phyloP scores from a whole-genome alignment of 495 filamentous ascomycete species.

The Talaromyces proteolyticus region DNA sequence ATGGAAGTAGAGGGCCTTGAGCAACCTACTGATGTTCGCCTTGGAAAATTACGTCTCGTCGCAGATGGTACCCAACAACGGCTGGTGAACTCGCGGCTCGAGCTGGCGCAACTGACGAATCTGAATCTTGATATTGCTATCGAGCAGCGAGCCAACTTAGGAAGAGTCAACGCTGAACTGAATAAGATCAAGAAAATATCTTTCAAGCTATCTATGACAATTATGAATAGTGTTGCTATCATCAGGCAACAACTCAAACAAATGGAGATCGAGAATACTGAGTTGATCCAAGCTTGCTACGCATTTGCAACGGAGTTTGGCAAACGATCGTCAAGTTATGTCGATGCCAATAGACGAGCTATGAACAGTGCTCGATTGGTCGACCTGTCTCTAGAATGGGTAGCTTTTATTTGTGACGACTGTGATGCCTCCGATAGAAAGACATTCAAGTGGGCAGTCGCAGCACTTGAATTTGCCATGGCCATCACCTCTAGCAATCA shows the following conservation, averaged over 20 bases:
- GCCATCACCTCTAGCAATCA: slow-evolving; percentile 89
- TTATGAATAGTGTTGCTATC: slow-evolving; percentile 97
- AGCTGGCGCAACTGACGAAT: slow-evolving; percentile 70
- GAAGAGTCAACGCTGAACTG: slow-evolving; percentile 83
- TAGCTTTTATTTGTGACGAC: slow-evolving; percentile 96
- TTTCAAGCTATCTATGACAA: slow-evolving; percentile 95
- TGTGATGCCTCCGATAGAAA: slow-evolving; percentile 91
- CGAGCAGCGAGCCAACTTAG: slow-evolving; percentile 88
- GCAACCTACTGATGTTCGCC: slow-evolving; percentile 77
- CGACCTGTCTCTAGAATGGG: slow-evolving; percentile 90
- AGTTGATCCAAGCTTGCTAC: slow-evolving; percentile 97
- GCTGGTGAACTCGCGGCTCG: slow-evolving; percentile 66
- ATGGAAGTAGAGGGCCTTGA: slow-evolving; percentile 65
- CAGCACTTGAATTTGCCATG: slow-evolving; percentile 95
- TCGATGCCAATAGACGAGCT: slow-evolving; percentile 86
- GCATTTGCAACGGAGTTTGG: slow-evolving; percentile 98
- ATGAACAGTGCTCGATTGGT: slow-evolving; percentile 97
- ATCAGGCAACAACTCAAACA: slow-evolving; percentile 72
- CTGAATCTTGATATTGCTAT: slow-evolving; percentile 81
- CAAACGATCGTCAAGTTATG: slow-evolving; percentile 84
- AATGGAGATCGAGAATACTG: slow-evolving; percentile 79
- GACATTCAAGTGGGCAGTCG: slow-evolving; percentile 95
- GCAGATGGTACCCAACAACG: slow-evolving; percentile 81
- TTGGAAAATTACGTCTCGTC: slow-evolving; percentile 81
- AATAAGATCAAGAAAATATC: slow-evolving; percentile 94